A percentile compares a stretch with the other conserved stretches of the same genome.
These are phyloP conservation scores for Penicillium dipodomyicola DNA, from an alignment of 495 filamentous ascomycete species.

Conservation along the genomic window DNA sequence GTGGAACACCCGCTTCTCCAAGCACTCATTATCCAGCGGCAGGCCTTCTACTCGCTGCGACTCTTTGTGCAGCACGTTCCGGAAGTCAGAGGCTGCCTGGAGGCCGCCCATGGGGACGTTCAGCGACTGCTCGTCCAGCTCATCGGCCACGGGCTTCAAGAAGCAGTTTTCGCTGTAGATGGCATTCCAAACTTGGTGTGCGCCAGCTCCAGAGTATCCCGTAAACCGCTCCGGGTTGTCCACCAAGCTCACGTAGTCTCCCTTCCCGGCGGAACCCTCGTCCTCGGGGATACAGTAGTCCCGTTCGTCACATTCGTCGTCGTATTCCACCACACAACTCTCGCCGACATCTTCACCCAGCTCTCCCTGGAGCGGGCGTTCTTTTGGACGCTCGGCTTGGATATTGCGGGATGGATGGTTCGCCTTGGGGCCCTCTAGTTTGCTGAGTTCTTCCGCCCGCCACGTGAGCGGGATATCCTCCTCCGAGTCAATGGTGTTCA, in stretches of 20 bases:
- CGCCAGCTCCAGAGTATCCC: slow-evolving; percentile 79
- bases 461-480: slow-evolving; percentile 89
- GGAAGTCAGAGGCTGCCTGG: slow-evolving; percentile 80
- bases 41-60: slow-evolving; percentile 63
- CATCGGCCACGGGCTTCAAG: slow-evolving; percentile 57
- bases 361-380: slow-evolving; percentile 74
- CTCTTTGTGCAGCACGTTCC: slow-evolving; percentile 72
- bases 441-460: slow-evolving; percentile 88
- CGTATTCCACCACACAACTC: slow-evolving; percentile 94
- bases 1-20: slow-evolving; percentile 98
- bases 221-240: slow-evolving; percentile 96
- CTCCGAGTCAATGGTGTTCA: slow-evolving; percentile 95
- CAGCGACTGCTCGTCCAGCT: slow-evolving; percentile 32
- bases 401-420: slow-evolving; percentile 75
- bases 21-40: slow-evolving; percentile 81
- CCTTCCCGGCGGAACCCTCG: slow-evolving; percentile 78
- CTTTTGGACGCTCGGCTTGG: slow-evolving; percentile 62
- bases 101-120: slow-evolving; percentile 32
- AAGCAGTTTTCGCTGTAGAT: slow-evolving; percentile 99
- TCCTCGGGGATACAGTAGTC: slow-evolving; percentile 98
- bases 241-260: slow-evolving; percentile 91
- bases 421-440: slow-evolving; percentile 87
- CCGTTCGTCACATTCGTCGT: slow-evolving; percentile 95
- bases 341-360: slow-evolving; percentile 86
- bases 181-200: slow-evolving; percentile 89